Conservation (phyloP, 2,329 filamentous ascomycete species). For the Cladophialophora psammophila region DNA sequence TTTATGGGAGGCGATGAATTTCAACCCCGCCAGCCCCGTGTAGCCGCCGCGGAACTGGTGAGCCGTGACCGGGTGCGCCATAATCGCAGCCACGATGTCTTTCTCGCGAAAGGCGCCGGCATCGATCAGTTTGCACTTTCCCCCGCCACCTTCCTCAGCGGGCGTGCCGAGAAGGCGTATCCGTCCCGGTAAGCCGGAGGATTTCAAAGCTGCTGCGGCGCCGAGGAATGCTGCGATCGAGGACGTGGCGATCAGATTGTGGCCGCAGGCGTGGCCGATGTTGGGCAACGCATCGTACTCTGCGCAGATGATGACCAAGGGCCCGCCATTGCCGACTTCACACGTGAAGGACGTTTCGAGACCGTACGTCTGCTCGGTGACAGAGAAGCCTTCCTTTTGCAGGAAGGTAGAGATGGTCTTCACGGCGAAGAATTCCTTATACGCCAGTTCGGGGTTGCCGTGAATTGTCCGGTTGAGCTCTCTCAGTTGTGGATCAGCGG, state of each 20-base stretch:
- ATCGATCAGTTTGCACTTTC: constrained; percentile 52
- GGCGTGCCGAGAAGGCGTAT: constrained; percentile 49
- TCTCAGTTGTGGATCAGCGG: constrained; percentile 1
- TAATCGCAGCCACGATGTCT: constrained; percentile 49
- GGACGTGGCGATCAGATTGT: constrained; percentile 50
- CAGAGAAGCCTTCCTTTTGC: constrained; percentile 35
- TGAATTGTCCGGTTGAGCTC: constrained; percentile 44
- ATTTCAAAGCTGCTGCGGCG: constrained; percentile 43
- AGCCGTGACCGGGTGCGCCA: constrained; percentile 48
- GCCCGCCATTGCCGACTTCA: constrained; percentile 51
- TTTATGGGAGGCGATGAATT: constrained; percentile 44
- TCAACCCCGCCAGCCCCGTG: constrained; percentile 41
- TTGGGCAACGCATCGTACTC: constrained; percentile 53
- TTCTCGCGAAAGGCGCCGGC: constrained; percentile 50
- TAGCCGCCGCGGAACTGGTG: constrained; percentile 21
- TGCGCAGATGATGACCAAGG: constrained; percentile 48
- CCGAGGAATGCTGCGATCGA: constrained; percentile 49
- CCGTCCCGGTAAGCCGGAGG: constrained; percentile 39
- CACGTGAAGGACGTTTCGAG: constrained; percentile 61
- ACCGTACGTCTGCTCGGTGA: constrained; percentile 59
- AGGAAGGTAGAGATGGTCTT: constrained; percentile 19
- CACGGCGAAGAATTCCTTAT: constrained; percentile 58
- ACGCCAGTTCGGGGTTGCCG: constrained; percentile 60
- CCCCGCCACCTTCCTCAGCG: constrained; percentile 49
- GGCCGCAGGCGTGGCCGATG: constrained; percentile 52